phyloP scores from a whole-genome alignment of 768 basidiomycete species.

The Rhizopogon sp. region DNA sequence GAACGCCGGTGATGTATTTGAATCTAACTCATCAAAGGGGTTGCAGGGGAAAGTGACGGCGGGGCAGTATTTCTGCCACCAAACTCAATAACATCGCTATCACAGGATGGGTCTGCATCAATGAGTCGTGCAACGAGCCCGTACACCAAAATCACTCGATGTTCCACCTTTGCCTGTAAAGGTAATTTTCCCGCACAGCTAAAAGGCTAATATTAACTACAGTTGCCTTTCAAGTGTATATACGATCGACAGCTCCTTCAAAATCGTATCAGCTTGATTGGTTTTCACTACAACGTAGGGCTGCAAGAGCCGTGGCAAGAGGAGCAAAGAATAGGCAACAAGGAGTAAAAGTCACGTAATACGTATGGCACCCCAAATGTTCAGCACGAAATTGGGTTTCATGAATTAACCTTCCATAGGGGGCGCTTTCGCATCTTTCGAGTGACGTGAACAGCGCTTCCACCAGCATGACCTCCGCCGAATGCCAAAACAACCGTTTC shows the following conservation, averaged over 20 bases:
- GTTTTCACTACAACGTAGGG: neutral
- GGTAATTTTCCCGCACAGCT: conserved; percentile 8
- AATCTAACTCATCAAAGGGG: no score
- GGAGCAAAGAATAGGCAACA: conserved; percentile 10
- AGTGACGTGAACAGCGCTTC: conserved; percentile 81
- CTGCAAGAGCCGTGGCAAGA: neutral
- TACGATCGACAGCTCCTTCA: conserved; percentile 2
- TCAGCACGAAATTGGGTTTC: conserved; percentile 30
- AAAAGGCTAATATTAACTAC: conserved; percentile 22
- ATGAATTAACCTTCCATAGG: conserved; percentile 79
- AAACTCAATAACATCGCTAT: neutral
- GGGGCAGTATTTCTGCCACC: neutral
- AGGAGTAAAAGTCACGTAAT: conserved; percentile 24
- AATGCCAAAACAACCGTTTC: conserved; percentile 93
- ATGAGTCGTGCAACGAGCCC: neutral
- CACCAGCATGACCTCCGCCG: conserved; percentile 62
- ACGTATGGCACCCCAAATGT: conserved; percentile 1
- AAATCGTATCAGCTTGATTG: neutral
- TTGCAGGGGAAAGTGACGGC: neutral
- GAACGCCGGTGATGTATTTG: neutral
- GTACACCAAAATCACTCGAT: neutral
- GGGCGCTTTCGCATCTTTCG: conserved; percentile 82
- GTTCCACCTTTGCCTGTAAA: neutral
- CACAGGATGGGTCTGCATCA: neutral
- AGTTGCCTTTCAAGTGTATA: conserved; percentile 10